Base-by-base conservation (phyloP, 768 basidiomycete genomes). In the Rhodotorula graminis region DNA sequence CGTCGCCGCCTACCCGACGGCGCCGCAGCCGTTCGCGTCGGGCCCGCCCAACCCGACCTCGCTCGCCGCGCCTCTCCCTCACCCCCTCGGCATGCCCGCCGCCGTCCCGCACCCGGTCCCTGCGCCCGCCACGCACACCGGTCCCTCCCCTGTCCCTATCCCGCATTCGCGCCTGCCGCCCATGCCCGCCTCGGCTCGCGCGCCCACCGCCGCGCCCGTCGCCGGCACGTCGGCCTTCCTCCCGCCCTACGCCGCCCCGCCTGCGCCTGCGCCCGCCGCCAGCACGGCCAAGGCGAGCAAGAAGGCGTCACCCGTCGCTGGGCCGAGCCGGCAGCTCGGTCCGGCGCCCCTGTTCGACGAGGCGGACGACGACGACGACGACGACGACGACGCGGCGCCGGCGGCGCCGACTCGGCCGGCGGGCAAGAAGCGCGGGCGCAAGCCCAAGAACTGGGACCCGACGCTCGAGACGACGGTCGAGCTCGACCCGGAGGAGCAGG, bases 361-460 rank as follows among this genome's bases (percentile, higher is more conserved):
- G 52, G 15, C 37, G 47, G 31, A 11, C 18, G 33, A 6, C 2
- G 33, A 2, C 56, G 21, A 2, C 15, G 31, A 29, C 2, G 18
- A 31, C 21, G 23, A 21, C 23, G 58, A 42, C n/a, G n/a, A 14
- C 40, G 12, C 66, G 21, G 44, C 44, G 15, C 40, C 60, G 3
- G 25, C 58, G 19, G 58, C 44, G 18, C 49, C 52, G 50, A 2
- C 58, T 10, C 62, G 60, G 59, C 63, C 42, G 8, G 62, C 59
- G n/a, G 71, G 71, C 7, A 71, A 72, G 67, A 72, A 72, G 59
- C 57, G 71, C 42, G 71, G 71, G 1, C 57, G 71, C n/a, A 72
- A 76, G 64, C 71, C 71, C 14, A 72, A 72, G 63, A 72, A 72
- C 37, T 65, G 66, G 69, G 66, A 65, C n/a, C 62, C 73, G 27